A percentile compares a stretch with the other conserved stretches of the same genome.
phyloP scores from a whole-genome alignment of 768 basidiomycete genomes.

The Russula dissimulans region DNA sequence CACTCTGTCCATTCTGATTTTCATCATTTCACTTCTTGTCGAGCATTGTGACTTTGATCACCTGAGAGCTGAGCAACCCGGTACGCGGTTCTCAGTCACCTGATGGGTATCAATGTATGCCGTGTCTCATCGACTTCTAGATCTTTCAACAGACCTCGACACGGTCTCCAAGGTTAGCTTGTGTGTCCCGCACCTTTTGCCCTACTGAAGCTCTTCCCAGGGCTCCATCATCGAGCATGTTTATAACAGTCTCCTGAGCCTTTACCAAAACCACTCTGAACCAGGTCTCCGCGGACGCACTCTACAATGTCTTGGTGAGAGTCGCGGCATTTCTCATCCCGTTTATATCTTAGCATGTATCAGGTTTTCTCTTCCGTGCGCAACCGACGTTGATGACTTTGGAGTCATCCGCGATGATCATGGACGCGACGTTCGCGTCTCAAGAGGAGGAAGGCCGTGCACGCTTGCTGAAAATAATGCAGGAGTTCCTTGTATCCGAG shows the following conservation, averaged over 20 bases:
- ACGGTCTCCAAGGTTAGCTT: constrained; percentile 12
- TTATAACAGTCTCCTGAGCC: constrained; percentile 57
- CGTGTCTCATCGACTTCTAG: neutral
- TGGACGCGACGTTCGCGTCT: constrained; percentile 83
- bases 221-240: constrained; percentile 76
- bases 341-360: neutral
- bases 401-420: constrained; percentile 67
- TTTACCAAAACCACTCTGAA: constrained; percentile 62
- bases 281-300: constrained; percentile 56
- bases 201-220: constrained; percentile 27
- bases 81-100: constrained; percentile 32
- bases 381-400: constrained; percentile 87
- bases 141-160: constrained; percentile 18
- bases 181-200: neutral
- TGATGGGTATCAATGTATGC: neutral
- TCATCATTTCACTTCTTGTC: constrained; percentile 76
- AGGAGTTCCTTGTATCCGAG: constrained; percentile 84
- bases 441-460: constrained; percentile 62
- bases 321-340: neutral
- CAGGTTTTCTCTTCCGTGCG: constrained; percentile 87
- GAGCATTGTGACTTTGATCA: constrained; percentile 87
- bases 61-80: constrained; percentile 49
- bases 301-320: constrained; percentile 76
- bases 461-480: constrained; percentile 76
- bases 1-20: constrained; percentile 60